Conservation (phyloP, 108 stramenopile genomes). For the Parmales sp. region DNA sequence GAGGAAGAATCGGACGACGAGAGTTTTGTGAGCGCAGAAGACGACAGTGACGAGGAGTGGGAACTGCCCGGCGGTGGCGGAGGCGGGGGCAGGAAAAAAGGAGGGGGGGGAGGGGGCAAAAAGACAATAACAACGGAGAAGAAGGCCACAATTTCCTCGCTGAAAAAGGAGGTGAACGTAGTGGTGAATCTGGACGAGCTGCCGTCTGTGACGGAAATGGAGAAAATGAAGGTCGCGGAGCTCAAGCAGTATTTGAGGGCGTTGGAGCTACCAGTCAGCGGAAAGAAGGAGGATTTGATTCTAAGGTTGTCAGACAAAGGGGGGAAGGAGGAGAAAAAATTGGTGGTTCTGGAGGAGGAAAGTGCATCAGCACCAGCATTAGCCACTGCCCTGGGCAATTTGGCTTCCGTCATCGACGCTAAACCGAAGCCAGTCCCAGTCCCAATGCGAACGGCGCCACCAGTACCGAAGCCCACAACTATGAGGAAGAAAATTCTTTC, state of each 20-base stretch:
- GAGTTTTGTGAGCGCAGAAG: neutral
- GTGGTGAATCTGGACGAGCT: neutral
- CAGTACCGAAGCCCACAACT: neutral
- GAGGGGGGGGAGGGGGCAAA: neutral
- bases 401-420: too few relatives aligned
- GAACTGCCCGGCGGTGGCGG: too few relatives aligned
- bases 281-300: constrained; percentile 31
- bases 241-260: constrained; percentile 24
- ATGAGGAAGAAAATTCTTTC: neutral
- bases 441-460: neutral
- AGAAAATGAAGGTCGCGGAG: constrained; percentile 21
- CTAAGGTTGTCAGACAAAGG: constrained; percentile 15
- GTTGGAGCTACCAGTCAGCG: constrained; percentile 20
- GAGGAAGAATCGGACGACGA: constrained; percentile 3
- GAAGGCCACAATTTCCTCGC: neutral
- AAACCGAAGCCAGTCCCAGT: neutral
- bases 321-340: too few relatives aligned
- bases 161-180: neutral
- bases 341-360: too few relatives aligned
- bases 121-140: neutral
- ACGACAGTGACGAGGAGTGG: constrained; percentile 12
- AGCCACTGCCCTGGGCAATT: too few relatives aligned
- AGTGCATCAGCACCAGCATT: too few relatives aligned
- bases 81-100: too few relatives aligned
- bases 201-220: constrained; percentile 1